These are phyloP conservation scores for Sugiyamaella marilandica DNA, from an alignment of 805 yeast species.

Conservation along the genomic window DNA sequence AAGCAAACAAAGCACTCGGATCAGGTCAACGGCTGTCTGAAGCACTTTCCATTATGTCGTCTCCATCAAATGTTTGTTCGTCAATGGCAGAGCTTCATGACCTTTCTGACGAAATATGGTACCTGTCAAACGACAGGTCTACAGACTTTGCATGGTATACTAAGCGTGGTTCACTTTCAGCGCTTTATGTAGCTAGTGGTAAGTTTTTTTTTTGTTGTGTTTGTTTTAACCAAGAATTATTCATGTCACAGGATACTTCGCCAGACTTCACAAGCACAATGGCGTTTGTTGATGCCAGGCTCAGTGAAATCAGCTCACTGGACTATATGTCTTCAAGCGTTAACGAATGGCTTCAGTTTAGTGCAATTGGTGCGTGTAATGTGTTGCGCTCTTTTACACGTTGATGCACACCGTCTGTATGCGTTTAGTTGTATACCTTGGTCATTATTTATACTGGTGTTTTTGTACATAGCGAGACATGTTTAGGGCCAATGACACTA, in stretches of 20 bases:
- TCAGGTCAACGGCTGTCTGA: constrained; percentile 24
- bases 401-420: not conserved
- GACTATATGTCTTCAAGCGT: constrained; percentile 59
- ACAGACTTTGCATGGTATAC: constrained; percentile 89
- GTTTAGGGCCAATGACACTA: too few relatives aligned
- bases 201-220: not conserved
- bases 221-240: constrained; percentile 48
- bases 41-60: constrained; percentile 56
- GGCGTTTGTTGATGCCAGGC: constrained; percentile 57
- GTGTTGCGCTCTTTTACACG: constrained; percentile 54
- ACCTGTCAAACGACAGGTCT: constrained; percentile 69
- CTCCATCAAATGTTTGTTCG: constrained; percentile 55
- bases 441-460: too few relatives aligned
- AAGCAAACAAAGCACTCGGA: constrained; percentile 37
- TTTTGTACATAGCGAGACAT: too few relatives aligned
- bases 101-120: constrained; percentile 79
- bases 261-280: constrained; percentile 51
- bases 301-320: constrained; percentile 47
- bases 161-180: constrained; percentile 66
- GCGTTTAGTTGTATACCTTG: too few relatives aligned
- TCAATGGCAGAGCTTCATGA: constrained; percentile 67
- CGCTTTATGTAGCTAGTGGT: constrained; percentile 59
- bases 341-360: constrained; percentile 76
- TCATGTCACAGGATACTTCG: constrained; percentile 72
- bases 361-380: constrained; percentile 58